Conservation (phyloP, 148 eudicot genomes). For the Chenopodium berlandieri region DNA sequence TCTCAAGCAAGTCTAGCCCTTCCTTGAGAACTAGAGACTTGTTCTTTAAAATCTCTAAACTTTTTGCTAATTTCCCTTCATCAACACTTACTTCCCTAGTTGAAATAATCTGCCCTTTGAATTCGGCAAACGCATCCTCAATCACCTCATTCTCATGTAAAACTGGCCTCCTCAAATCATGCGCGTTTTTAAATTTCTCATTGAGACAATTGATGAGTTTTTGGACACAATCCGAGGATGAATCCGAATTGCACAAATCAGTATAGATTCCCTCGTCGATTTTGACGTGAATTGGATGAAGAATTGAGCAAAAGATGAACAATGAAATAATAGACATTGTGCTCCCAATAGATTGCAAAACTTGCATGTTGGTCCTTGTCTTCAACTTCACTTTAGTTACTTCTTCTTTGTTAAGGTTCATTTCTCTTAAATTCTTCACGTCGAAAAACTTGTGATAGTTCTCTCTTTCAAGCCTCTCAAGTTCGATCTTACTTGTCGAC, state of each 20-base stretch:
- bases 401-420: conserved; percentile 12
- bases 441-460: conserved; percentile 18
- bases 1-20: conserved; percentile 36
- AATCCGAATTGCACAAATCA: conserved; percentile 6
- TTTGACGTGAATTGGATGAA: conserved; percentile 26
- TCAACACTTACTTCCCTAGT: conserved; percentile 3
- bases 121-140: conserved; percentile 22
- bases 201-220: conserved; percentile 20
- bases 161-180: conserved; percentile 10
- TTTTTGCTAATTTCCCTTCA: conserved; percentile 5
- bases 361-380: conserved; percentile 19
- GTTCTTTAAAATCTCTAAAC: conserved; percentile 22
- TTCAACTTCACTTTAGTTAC: conserved; percentile 24
- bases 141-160: conserved; percentile 33
- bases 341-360: conserved; percentile 20
- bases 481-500: conserved; percentile 20
- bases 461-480: conserved; percentile 20
- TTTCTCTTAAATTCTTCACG: conserved; percentile 28
- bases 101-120: conserved; percentile 9
- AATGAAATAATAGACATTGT: conserved; percentile 30
- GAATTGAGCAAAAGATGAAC: conserved; percentile 26
- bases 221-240: conserved; percentile 24
- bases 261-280: conserved; percentile 8
- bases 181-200: background rate
- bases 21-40: conserved; percentile 36